Conservation (phyloP, 352 stramenopile genomes). For the Globisporangium splendens region DNA sequence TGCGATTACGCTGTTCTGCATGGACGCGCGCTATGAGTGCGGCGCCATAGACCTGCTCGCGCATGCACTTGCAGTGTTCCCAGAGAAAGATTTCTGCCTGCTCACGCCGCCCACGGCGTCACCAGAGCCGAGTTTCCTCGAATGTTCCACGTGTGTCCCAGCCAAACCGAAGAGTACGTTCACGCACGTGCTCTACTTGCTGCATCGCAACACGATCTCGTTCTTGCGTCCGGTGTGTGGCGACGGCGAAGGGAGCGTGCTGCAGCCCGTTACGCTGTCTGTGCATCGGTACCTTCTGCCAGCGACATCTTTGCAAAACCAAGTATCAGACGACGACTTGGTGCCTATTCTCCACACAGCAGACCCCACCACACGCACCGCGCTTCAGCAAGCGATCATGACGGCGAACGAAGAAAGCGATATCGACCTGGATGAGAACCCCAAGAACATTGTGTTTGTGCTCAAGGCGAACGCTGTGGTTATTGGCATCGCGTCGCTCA, state of each 20-base stretch:
- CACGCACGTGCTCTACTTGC: conserved; percentile 52
- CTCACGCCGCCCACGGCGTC: conserved; percentile 50
- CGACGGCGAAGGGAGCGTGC: conserved; percentile 20
- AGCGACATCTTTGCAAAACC: background rate
- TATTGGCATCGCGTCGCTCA: conserved; percentile 41
- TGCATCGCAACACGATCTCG: conserved; percentile 53
- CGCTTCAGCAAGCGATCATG: conserved; percentile 32
- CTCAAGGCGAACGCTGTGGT: conserved; percentile 42
- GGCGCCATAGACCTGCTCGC: conserved; percentile 39
- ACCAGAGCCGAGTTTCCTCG: conserved; percentile 42
- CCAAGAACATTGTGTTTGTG: conserved; percentile 53
- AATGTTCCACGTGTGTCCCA: conserved; percentile 38
- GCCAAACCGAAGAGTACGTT: conserved; percentile 42
- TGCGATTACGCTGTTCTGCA: conserved; percentile 60
- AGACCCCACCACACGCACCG: conserved; percentile 26
- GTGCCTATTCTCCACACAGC: conserved; percentile 17
- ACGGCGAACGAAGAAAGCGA: conserved; percentile 48
- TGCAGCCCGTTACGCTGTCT: conserved; percentile 30
- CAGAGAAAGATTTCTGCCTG: conserved; percentile 49
- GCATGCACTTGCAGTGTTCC: conserved; percentile 50
- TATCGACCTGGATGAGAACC: conserved; percentile 65
- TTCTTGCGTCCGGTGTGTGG: conserved; percentile 42
- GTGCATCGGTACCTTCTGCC: conserved; percentile 26
- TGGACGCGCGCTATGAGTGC: conserved; percentile 43
- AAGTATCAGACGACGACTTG: conserved; percentile 12